Evolutionary conservation across 225 moss, liverwort and hornwort species (phyloP).

Genomic region (Anthoceros angustus): DNA sequence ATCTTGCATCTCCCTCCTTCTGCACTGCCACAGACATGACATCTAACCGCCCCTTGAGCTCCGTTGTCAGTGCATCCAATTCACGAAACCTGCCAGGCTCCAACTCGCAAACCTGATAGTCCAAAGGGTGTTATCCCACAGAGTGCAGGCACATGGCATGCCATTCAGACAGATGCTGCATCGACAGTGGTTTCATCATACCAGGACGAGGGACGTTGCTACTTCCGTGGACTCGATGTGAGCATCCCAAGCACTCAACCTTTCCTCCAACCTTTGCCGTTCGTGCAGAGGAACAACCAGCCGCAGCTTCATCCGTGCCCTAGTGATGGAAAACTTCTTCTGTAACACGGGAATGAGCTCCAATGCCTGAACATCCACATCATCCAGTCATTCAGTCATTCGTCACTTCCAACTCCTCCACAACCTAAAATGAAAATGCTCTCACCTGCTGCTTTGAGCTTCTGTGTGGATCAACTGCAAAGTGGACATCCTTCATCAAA

Average conservation of each 20-base stretch:
- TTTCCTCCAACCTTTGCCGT: slow-evolving; percentile 31
- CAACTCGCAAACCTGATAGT: slow-evolving; percentile 68
- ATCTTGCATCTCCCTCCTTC: slow-evolving; percentile 86
- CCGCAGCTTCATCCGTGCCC: slow-evolving; percentile 82
- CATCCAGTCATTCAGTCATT: neutral
- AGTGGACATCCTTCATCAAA: slow-evolving; percentile 87
- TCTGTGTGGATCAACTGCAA: slow-evolving; percentile 84
- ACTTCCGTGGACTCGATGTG: slow-evolving; percentile 44
- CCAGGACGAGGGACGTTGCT: neutral
- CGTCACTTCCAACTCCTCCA: too few relatives aligned
- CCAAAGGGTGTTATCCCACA: neutral
- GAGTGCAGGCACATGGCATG: neutral
- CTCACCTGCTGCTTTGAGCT: slow-evolving; percentile 95
- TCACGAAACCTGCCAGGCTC: slow-evolving; percentile 96
- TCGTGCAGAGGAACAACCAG: slow-evolving; percentile 48
- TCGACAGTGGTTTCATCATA: too few relatives aligned
- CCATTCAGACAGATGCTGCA: neutral
- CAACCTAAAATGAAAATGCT: neutral
- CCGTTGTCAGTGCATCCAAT: slow-evolving; percentile 71
- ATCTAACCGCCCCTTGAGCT: slow-evolving; percentile 76
- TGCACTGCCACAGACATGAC: slow-evolving; percentile 93
- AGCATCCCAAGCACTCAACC: slow-evolving; percentile 49
- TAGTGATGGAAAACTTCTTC: slow-evolving; percentile 72
- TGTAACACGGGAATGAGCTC: slow-evolving; percentile 78
- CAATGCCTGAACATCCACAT: slow-evolving; percentile 42